These are phyloP conservation scores for Pichia sp. DNA, from an alignment of 1,139 yeast genomes.

Conservation along the genomic window DNA sequence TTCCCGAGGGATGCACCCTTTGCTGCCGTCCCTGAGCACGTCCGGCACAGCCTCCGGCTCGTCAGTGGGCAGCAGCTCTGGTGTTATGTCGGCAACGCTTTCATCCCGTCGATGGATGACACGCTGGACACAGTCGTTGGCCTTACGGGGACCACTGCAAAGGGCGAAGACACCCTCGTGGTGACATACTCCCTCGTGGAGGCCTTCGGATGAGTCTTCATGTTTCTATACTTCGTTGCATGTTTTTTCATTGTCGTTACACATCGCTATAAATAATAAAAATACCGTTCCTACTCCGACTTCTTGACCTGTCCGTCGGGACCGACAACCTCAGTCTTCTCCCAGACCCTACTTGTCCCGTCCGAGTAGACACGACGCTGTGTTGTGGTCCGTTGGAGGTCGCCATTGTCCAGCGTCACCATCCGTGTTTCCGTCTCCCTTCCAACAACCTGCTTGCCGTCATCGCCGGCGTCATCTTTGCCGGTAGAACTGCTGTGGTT, in stretches of 20 bases:
- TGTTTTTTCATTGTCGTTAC: not conserved
- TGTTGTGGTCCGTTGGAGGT: conserved; percentile 51
- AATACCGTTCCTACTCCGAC: not conserved
- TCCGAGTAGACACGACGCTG: conserved; percentile 56
- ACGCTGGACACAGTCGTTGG: conserved; percentile 9
- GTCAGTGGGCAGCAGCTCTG: conserved; percentile 21
- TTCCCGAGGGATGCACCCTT: conserved; percentile 26
- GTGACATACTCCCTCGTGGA: conserved; percentile 19
- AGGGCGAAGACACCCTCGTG: conserved; percentile 8
- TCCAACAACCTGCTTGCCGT: conserved; percentile 46
- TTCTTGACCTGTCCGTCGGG: conserved; percentile 16
- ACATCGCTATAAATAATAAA: not conserved
- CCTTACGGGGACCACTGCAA: conserved; percentile 1
- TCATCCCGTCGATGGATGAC: conserved; percentile 45
- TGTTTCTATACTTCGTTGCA: not conserved
- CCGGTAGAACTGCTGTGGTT: not conserved
- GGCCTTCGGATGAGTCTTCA: conserved; percentile 21
- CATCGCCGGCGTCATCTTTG: conserved; percentile 30
- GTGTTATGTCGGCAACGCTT: conserved; percentile 55
- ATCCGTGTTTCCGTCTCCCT: conserved; percentile 16
- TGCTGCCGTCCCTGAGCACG: conserved; percentile 2
- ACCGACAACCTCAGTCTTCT: conserved; percentile 35
- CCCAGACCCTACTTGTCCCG: conserved; percentile 51
- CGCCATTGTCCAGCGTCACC: conserved; percentile 40
- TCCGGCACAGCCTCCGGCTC: not conserved